Evolutionary conservation across 371 early-diverging fungal species (phyloP).

Genomic region (Mortierella sp.): DNA sequence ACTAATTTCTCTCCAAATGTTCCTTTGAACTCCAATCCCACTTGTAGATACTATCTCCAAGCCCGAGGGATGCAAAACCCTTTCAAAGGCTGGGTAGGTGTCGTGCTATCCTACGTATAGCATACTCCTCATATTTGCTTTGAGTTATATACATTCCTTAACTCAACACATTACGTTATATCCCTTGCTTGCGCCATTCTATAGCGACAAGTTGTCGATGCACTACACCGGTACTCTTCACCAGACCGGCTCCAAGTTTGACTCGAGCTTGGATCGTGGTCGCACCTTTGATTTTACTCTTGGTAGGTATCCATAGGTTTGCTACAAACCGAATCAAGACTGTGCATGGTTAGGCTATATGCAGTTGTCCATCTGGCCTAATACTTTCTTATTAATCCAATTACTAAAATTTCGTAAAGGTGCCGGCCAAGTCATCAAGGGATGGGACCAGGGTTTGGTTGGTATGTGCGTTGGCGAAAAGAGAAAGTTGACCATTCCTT

Average conservation of each 20-base stretch:
- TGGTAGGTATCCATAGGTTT: constrained; percentile 52
- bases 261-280: constrained; percentile 78
- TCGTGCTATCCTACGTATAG: too few species aligned
- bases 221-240: constrained; percentile 88
- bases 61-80: constrained; percentile 31
- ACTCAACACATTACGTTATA: constrained; percentile 1
- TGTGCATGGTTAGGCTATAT: background rate
- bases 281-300: constrained; percentile 82
- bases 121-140: background rate
- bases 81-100: constrained; percentile 49
- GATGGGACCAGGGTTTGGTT: constrained; percentile 86
- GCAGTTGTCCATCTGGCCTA: background rate
- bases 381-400: too few species aligned
- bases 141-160: background rate
- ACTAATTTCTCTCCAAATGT: background rate
- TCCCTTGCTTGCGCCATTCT: background rate
- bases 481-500: constrained; percentile 84
- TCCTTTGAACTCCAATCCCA: background rate
- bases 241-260: constrained; percentile 80
- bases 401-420: constrained; percentile 26
- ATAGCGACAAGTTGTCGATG: constrained; percentile 77
- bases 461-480: constrained; percentile 92
- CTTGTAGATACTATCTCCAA: constrained; percentile 27
- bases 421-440: constrained; percentile 73
- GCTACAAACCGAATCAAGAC: background rate